Conservation (phyloP, 2,329 filamentous ascomycete species). For the Penicillium sp. region DNA sequence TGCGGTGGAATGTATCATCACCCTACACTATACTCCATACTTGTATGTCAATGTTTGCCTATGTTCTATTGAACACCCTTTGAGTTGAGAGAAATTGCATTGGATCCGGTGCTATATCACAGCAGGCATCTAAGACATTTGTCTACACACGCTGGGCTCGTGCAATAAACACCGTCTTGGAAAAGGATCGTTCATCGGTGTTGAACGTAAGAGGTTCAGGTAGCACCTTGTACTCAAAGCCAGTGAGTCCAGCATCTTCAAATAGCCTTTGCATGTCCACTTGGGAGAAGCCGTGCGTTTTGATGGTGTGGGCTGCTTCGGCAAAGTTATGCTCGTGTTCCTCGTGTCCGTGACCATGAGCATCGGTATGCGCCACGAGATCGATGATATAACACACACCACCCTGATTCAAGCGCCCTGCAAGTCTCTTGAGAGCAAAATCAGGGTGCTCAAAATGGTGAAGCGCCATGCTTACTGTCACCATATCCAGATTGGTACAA, state of each 20-base stretch:
- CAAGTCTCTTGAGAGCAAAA: slow-evolving; percentile 60
- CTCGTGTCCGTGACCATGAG: slow-evolving; percentile 17
- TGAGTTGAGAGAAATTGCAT: neutral
- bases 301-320: slow-evolving; percentile 56
- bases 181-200: slow-evolving; percentile 23
- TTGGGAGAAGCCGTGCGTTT: slow-evolving; percentile 66
- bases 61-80: no score
- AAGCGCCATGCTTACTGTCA: slow-evolving; percentile 62
- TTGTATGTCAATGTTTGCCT: no score
- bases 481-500: slow-evolving; percentile 70
- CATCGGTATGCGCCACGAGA: slow-evolving; percentile 58
- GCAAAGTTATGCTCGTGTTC: slow-evolving; percentile 24
- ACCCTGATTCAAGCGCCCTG: slow-evolving; percentile 62
- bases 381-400: slow-evolving; percentile 70
- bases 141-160: slow-evolving; percentile 28
- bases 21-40: no score
- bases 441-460: slow-evolving; percentile 69
- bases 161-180: slow-evolving; percentile 35
- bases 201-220: slow-evolving; percentile 52
- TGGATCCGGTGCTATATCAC: neutral
- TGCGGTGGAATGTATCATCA: no score
- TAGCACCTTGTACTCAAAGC: slow-evolving; percentile 61
- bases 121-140: neutral
- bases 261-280: slow-evolving; percentile 63
- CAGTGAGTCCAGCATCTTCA: slow-evolving; percentile 60